phyloP scores from a whole-genome alignment of 2,329 filamentous ascomycete genomes.

The Teratosphaeria gauchensis region DNA sequence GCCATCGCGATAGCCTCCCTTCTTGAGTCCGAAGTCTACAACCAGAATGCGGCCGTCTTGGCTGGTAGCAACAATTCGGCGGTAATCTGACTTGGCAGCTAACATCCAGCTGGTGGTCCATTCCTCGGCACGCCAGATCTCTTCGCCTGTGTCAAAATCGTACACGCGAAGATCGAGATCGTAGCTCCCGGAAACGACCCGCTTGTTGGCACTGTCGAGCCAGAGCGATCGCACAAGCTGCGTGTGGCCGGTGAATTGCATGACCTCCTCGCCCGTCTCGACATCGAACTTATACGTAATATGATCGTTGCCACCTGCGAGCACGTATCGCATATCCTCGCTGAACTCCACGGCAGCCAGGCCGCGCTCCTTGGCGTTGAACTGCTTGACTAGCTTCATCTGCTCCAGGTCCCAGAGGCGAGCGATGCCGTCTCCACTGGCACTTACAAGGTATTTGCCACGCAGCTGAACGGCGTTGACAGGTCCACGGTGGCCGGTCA shows the following conservation, averaged over 20 bases:
- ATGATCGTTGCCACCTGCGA: conserved; percentile 90
- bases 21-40: conserved; percentile 67
- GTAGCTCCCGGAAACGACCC: conserved; percentile 86
- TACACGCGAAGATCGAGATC: conserved; percentile 94
- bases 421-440: conserved; percentile 84
- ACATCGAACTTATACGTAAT: conserved; percentile 95
- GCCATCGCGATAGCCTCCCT: conserved; percentile 10
- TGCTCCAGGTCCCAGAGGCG: conserved; percentile 94
- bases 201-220: conserved; percentile 75
- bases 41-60: conserved; percentile 89
- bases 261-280: conserved; percentile 73
- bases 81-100: conserved; percentile 90
- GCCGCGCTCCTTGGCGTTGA: conserved; percentile 81
- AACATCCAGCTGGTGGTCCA: conserved; percentile 98
- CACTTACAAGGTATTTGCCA: conserved; percentile 84
- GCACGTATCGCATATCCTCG: conserved; percentile 85
- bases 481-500: conserved; percentile 78
- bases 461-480: conserved; percentile 95
- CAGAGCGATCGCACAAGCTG: conserved; percentile 83
- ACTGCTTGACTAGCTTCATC: conserved; percentile 81
- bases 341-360: conserved; percentile 94
- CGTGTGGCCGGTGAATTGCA: conserved; percentile 71
- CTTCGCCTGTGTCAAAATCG: conserved; percentile 68
- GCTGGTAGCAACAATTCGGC: conserved; percentile 86
- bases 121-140: conserved; percentile 76